Percentiles rank a stretch among this genome's conserved stretches.
phyloP scores from a whole-genome alignment of 2,329 filamentous ascomycete genomes.

The Ophiocordyceps camponoti-leonardi region DNA sequence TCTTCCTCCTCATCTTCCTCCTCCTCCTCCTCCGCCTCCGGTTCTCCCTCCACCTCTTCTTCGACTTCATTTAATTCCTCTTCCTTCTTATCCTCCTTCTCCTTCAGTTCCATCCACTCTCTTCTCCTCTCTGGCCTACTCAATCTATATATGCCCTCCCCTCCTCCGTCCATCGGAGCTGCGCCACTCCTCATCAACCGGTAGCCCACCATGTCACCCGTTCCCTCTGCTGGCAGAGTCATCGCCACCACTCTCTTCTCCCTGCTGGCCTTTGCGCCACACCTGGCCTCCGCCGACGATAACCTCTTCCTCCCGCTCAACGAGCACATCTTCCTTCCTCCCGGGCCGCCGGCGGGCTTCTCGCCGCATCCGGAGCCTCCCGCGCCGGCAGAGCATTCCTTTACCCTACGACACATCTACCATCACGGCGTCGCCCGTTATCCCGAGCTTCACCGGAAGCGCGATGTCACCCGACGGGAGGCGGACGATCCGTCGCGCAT shows the following conservation, averaged over 20 bases:
- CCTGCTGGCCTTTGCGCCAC: conserved; percentile 35
- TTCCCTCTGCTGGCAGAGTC: conserved; percentile 39
- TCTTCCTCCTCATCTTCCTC: no score
- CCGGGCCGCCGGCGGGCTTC: conserved; percentile 10
- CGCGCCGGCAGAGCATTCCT: conserved; percentile 35
- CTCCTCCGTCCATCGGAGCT: not conserved
- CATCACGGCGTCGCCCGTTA: conserved; percentile 76
- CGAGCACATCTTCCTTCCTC: not conserved
- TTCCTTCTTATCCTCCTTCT: not conserved
- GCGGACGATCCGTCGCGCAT: conserved; percentile 28
- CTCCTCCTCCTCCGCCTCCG: no score
- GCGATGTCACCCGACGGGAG: conserved; percentile 40
- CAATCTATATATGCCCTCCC: not conserved
- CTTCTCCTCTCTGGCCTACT: not conserved
- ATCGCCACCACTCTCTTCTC: conserved; percentile 48
- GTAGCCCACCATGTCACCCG: not conserved
- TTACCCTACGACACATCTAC: conserved; percentile 73
- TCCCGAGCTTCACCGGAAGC: conserved; percentile 57
- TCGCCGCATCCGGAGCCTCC: conserved; percentile 25
- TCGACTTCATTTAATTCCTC: not conserved
- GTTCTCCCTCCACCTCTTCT: no score
- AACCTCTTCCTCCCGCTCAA: conserved; percentile 25
- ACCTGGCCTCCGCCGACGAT: conserved; percentile 16
- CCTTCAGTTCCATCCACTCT: not conserved
- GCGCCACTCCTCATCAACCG: not conserved